These are phyloP conservation scores for Hypoxylon lenormandii DNA, from an alignment of 495 filamentous ascomycete species.

Conservation along the genomic window DNA sequence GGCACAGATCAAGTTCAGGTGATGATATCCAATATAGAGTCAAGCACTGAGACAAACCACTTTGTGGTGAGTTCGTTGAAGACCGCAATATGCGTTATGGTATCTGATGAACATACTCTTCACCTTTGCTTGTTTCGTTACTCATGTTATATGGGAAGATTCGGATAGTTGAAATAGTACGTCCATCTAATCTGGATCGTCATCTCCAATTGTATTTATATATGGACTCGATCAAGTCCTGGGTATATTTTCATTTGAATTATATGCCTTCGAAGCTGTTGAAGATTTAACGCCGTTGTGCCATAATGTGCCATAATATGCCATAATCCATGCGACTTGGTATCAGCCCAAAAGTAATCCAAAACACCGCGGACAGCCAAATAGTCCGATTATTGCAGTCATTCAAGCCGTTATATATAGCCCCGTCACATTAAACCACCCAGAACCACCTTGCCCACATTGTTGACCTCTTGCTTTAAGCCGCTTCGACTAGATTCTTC, in stretches of 20 bases:
- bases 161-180: slow-evolving; percentile 73
- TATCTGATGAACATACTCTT: slow-evolving; percentile 83
- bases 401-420: slow-evolving; percentile 23
- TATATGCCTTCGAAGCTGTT: slow-evolving; percentile 33
- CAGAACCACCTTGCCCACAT: slow-evolving; percentile 86
- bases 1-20: slow-evolving; percentile 71
- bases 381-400: slow-evolving; percentile 15
- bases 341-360: slow-evolving; percentile 38
- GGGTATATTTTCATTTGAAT: background rate
- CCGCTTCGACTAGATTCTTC: slow-evolving; percentile 82
- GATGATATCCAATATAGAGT: slow-evolving; percentile 99
- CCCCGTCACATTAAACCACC: slow-evolving; percentile 80
- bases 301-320: slow-evolving; percentile 12
- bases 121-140: background rate
- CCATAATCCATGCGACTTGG: slow-evolving; percentile 35
- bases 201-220: slow-evolving; percentile 25
- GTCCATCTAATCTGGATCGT: background rate
- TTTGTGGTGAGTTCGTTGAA: slow-evolving; percentile 70
- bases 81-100: slow-evolving; percentile 78
- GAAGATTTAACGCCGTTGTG: slow-evolving; percentile 35
- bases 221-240: slow-evolving; percentile 7
- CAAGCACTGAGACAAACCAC: slow-evolving; percentile 91
- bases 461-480: slow-evolving; percentile 81
- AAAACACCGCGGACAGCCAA: slow-evolving; percentile 31
- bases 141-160: slow-evolving; percentile 60